Conservation (phyloP, 192 early-diverging fungal genomes). For the Rhizoclosmatium sp. region DNA sequence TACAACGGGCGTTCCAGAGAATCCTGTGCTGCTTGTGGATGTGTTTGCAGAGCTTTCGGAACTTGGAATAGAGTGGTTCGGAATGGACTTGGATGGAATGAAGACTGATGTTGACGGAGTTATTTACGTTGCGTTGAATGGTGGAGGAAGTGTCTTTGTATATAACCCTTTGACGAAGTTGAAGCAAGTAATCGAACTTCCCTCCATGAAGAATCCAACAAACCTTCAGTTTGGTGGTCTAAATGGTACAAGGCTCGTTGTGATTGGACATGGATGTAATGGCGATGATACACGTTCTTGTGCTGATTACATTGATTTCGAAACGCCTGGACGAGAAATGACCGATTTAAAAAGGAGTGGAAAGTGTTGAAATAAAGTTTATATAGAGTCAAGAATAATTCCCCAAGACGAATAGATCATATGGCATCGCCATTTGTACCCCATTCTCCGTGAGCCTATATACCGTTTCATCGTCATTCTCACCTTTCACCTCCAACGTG, state of each 20-base stretch:
- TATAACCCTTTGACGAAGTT: not conserved
- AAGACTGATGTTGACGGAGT: conserved; percentile 1
- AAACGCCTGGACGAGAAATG: not conserved
- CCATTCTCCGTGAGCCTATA: no score
- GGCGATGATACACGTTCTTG: not conserved
- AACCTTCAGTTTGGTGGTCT: conserved; percentile 13
- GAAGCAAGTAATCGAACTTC: not conserved
- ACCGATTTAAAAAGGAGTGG: no score
- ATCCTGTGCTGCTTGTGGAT: conserved; percentile 5
- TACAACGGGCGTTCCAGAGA: not conserved
- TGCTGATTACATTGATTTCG: conserved; percentile 20
- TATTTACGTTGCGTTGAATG: conserved; percentile 6
- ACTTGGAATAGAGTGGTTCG: not conserved
- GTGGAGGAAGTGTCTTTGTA: not conserved
- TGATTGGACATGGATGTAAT: not conserved
- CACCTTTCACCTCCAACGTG: no score
- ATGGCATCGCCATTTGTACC: no score
- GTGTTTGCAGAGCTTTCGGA: not conserved
- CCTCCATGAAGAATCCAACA: not conserved
- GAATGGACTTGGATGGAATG: conserved; percentile 17
- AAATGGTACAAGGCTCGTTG: not conserved
- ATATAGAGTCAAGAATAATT: no score
- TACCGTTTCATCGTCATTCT: no score
- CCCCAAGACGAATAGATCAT: no score
- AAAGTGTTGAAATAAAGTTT: no score